Evolutionary conservation across 352 stramenopile genomes (phyloP).

Genomic region (Albugo laibachii): DNA sequence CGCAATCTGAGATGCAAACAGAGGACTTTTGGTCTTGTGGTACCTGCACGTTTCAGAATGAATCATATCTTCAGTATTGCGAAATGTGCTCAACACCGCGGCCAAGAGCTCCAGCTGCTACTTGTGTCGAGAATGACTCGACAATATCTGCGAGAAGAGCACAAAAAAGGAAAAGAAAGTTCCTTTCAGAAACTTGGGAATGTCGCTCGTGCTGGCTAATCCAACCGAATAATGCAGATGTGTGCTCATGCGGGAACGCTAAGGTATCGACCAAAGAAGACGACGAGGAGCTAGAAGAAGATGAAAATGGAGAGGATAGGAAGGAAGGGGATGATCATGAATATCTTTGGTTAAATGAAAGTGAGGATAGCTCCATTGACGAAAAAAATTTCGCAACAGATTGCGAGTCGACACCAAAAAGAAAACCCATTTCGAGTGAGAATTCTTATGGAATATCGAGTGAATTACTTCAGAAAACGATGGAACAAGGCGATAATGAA

Average conservation of each 20-base stretch:
- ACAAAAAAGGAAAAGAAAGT: conserved; percentile 59
- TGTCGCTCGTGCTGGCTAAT: conserved; percentile 42
- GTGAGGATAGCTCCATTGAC: conserved; percentile 3
- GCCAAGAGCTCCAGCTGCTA: conserved; percentile 16
- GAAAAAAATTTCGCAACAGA: conserved; percentile 8
- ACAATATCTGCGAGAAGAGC: conserved; percentile 22
- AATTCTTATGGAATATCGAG: conserved; percentile 11
- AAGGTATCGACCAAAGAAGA: conserved; percentile 10
- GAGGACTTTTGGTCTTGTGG: conserved; percentile 23
- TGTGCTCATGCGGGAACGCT: conserved; percentile 5
- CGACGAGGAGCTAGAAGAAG: conserved; percentile 14
- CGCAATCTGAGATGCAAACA: too few species aligned
- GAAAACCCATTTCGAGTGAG: conserved; percentile 12
- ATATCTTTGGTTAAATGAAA: conserved; percentile 4
- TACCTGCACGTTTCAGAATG: conserved; percentile 55
- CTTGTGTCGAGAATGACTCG: conserved; percentile 1
- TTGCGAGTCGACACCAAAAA: conserved; percentile 1
- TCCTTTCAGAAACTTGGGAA: conserved; percentile 22
- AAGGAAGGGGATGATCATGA: conserved; percentile 13
- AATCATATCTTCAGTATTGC: conserved; percentile 28
- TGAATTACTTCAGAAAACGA: conserved; percentile 10
- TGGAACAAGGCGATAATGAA: conserved; percentile 16
- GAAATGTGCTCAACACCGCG: conserved; percentile 46
- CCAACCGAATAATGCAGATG: conserved; percentile 16
- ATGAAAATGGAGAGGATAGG: conserved; percentile 8